Evolutionary conservation across 495 filamentous ascomycete species (phyloP), one percentile per base, ranked within the genome.

Genomic region (Endocarpon pusillum): DNA sequence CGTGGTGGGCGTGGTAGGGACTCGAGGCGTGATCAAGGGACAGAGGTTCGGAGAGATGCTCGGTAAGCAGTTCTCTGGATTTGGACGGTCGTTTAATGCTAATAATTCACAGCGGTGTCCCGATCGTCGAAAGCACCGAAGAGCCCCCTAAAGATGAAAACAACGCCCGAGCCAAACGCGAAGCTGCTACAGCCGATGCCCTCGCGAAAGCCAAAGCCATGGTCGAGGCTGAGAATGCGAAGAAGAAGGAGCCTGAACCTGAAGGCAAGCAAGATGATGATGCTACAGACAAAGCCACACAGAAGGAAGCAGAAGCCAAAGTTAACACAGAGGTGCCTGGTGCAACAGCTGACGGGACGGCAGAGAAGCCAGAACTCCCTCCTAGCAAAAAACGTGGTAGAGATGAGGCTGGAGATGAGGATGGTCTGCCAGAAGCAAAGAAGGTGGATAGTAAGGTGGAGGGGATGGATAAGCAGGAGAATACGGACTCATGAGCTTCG

Each of bases 71-170:
- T 12, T 20, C 17, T 19, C 2, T 14, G 9, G 8, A 12, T 34
- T 32, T 10, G 8, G 15, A 15, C 19, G 12, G 18, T n/a, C 9
- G 5, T 9, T 1, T 21, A 9, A 33, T 42, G 34, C 45, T 42
- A 34, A 42, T 24, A 28, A 1, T 0, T 3, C 15, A 4, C 36
- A 67, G 62, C 35, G 61, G 57, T 26, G 59, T 67, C 23, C 64
- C 64, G 27, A 56, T 62, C 16, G 45, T 67, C 14, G 53, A 60
- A 46, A 61, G 53, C 47, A 63, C 61, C 33, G 39, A 43, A 25
- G 53, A 47, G n/a, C n/a, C n/a, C n/a, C n/a, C n/a, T n/a, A n/a
- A n/a, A n/a, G n/a, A n/a, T 14, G 21, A 34, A 3, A 26, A 21
- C 12, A 5, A n/a, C 2, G 15, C 28, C n/a, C n/a, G n/a, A n/a